phyloP scores from a whole-genome alignment of 2,329 filamentous ascomycete genomes.

The Eutypella sp. region DNA sequence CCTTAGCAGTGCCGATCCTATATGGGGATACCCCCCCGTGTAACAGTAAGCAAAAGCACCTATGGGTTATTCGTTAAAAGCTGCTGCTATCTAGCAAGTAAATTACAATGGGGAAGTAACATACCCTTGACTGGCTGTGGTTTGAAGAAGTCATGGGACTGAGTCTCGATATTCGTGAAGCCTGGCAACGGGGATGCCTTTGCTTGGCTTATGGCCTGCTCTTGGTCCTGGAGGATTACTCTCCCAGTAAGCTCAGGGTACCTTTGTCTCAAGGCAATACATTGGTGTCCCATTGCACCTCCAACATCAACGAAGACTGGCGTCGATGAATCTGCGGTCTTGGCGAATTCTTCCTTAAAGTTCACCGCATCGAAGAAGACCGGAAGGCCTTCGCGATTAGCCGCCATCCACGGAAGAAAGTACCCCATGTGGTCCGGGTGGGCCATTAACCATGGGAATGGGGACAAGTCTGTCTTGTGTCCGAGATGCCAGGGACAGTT shows the following conservation, averaged over 20 bases:
- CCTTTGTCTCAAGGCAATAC: slow-evolving; percentile 8
- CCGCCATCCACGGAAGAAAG: slow-evolving; percentile 16
- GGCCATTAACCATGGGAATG: slow-evolving; percentile 12
- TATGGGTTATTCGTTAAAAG: no score
- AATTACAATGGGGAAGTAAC: no score
- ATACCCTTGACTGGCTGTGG: slow-evolving; percentile 10
- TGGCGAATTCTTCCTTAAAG: slow-evolving; percentile 11
- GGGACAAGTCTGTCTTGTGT: slow-evolving; percentile 5
- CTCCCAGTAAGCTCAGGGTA: slow-evolving; percentile 13
- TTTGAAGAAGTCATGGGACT: slow-evolving; percentile 16
- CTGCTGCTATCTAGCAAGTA: no score
- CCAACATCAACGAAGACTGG: slow-evolving; percentile 19
- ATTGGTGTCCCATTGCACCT: slow-evolving; percentile 17
- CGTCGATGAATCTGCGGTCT: slow-evolving; percentile 3
- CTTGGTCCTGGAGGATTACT: slow-evolving; percentile 16
- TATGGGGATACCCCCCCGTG: no score
- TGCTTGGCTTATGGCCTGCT: slow-evolving; percentile 10
- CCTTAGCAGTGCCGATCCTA: no score
- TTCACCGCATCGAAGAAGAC: slow-evolving; percentile 12
- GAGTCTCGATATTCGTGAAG: slow-evolving; percentile 11
- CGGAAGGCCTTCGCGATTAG: slow-evolving; percentile 12
- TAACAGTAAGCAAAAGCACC: no score
- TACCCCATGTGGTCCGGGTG: slow-evolving; percentile 9
- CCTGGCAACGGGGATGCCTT: slow-evolving; percentile 11
- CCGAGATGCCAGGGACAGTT: slow-evolving; percentile 10